Percentiles rank a stretch among this genome's conserved stretches.
Evolutionary conservation across 305 asterid species (phyloP).

Genomic region (Lippia alba): DNA sequence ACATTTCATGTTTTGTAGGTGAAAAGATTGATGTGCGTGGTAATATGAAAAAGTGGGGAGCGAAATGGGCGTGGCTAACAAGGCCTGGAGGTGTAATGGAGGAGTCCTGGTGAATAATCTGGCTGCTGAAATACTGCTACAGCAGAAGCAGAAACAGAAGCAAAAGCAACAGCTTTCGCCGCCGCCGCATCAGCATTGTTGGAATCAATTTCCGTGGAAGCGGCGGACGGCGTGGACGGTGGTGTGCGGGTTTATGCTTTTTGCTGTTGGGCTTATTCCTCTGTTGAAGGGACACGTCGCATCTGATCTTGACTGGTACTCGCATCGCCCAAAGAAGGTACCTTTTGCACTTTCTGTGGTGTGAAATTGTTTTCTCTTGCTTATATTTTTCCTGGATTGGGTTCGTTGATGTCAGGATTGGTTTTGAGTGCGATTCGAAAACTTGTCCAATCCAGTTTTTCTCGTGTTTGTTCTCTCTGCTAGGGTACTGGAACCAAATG

Average conservation of each 20-base stretch:
- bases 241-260: constrained; percentile 83
- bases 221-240: constrained; percentile 71
- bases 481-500: constrained; percentile 1
- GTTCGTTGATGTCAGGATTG: background rate
- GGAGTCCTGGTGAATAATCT: constrained; percentile 53
- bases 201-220: constrained; percentile 37
- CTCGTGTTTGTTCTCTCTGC: constrained; percentile 4
- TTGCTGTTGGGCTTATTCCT: constrained; percentile 84
- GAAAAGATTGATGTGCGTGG: constrained; percentile 30
- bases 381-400: constrained; percentile 6
- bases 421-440: background rate
- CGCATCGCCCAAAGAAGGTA: constrained; percentile 73
- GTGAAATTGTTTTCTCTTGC: constrained; percentile 4
- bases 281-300: constrained; percentile 97
- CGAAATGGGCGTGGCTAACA: constrained; percentile 78
- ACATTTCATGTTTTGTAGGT: constrained; percentile 7
- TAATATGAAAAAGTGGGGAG: constrained; percentile 50
- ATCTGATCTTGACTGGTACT: constrained; percentile 94
- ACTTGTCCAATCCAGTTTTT: constrained; percentile 11
- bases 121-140: constrained; percentile 46
- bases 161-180: constrained; percentile 36
- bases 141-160: constrained; percentile 47
- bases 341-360: constrained; percentile 20
- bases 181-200: constrained; percentile 38
- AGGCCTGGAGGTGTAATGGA: constrained; percentile 61